Evolutionary conservation across 305 asterid species (phyloP).

Genomic region (Andrographis paniculata): DNA sequence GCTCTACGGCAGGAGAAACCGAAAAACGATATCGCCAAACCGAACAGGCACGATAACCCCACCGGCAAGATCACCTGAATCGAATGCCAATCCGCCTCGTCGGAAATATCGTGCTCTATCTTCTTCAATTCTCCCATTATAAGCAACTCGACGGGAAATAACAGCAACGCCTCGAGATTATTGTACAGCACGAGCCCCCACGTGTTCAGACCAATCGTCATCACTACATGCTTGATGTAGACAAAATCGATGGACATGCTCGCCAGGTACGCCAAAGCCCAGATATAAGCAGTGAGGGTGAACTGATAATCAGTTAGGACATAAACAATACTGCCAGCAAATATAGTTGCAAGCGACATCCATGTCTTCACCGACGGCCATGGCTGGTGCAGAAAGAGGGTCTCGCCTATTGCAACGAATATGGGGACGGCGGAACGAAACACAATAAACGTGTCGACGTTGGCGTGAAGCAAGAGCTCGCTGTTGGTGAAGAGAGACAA

Average conservation of each 20-base stretch:
- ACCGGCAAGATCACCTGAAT: conserved; percentile 74
- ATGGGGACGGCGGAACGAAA: conserved; percentile 93
- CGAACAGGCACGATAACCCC: conserved; percentile 78
- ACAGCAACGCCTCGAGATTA: conserved; percentile 84
- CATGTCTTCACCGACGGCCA: conserved; percentile 83
- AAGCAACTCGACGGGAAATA: conserved; percentile 84
- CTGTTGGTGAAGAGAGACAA: conserved; percentile 80
- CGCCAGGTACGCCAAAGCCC: conserved; percentile 84
- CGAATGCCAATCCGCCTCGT: conserved; percentile 66
- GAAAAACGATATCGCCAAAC: conserved; percentile 82
- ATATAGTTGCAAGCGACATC: conserved; percentile 70
- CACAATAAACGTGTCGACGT: conserved; percentile 85
- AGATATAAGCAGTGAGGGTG: conserved; percentile 67
- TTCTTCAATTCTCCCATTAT: conserved; percentile 89
- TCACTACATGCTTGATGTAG: conserved; percentile 88
- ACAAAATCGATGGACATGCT: conserved; percentile 96
- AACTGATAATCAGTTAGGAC: conserved; percentile 84
- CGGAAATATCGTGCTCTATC: conserved; percentile 61
- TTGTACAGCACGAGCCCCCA: conserved; percentile 97
- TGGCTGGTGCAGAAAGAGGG: conserved; percentile 80
- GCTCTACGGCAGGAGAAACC: conserved; percentile 92
- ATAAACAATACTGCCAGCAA: conserved; percentile 82
- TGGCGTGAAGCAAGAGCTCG: conserved; percentile 93
- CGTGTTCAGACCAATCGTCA: conserved; percentile 84
- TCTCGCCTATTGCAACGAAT: conserved; percentile 86